Evolutionary conservation across 1,139 yeast genomes (phyloP), one percentile per base, ranked within the genome.

Genomic region (Hyphopichia pseudoburtonii): DNA sequence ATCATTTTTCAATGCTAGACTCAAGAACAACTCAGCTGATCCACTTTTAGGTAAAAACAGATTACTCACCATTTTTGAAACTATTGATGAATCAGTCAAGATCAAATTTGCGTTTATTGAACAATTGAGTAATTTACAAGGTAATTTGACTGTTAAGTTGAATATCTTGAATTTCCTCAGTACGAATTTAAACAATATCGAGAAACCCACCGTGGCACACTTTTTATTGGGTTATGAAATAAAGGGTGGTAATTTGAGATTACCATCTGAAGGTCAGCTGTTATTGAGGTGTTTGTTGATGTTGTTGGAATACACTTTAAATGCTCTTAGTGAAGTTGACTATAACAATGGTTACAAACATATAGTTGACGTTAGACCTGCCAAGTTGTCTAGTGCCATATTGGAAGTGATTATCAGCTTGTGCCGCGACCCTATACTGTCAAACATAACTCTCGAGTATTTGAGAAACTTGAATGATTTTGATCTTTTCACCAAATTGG

Each of bases 101-200:
- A 85, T 92, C 32, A 79, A 85, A 45, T 78, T 76, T 48, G 81
- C 89, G 0, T 80, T 89, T 43, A 80, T 87, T 33, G 77, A 78
- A 35, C 95, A 87, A 51, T 62, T 90, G 31, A 84, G 78, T 66
- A 37, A 66, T 62, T 33, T 62, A 50, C 24, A 61, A 46, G 54
- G 60, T 35, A 51, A 54, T 17, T 57, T 83, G 18, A 64, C 61
- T 11, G 51, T 80, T n/a, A 87, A 86, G 48, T 56, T 76, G 23
- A 70, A 73, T 17, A 61, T 88, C 7, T 60, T 90, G 37, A 67
- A 77, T 28, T 85, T 86, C 48, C 53, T 90, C 35, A 65, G 69
- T 28, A 56, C 62, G 3, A 80, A 79, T 45, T 62, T 88, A 34
- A 58, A 66, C 1, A 52, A 55, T 4, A 56, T 71, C 1, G 60